These are phyloP conservation scores for Deinandra increscens DNA, from an alignment of 129 eudicot genomes.

Conservation along the genomic window DNA sequence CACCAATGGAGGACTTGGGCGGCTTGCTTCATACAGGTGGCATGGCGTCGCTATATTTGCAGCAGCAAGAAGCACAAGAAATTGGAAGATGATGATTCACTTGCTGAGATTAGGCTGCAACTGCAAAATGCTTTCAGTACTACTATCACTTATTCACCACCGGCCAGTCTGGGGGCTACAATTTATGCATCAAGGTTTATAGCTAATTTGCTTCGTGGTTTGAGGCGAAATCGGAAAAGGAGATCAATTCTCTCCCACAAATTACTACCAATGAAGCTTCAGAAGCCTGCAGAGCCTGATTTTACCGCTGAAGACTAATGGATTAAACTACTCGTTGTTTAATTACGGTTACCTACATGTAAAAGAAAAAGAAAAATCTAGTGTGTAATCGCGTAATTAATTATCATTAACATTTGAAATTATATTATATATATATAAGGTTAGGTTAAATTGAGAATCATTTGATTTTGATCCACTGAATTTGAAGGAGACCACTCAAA, in stretches of 20 bases:
- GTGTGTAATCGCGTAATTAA: too few relatives aligned
- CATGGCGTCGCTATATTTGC: conserved; percentile 87
- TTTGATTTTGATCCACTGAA: too few relatives aligned
- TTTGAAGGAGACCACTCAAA: too few relatives aligned
- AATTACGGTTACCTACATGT: too few relatives aligned
- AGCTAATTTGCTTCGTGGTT: conserved; percentile 68
- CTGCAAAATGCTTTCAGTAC: conserved; percentile 71
- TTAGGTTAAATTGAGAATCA: too few relatives aligned
- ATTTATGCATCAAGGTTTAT: conserved; percentile 90
- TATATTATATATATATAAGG: too few relatives aligned
- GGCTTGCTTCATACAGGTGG: conserved; percentile 94
- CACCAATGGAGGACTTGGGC: conserved; percentile 99
- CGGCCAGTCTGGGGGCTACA: conserved; percentile 83
- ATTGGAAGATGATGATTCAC: conserved; percentile 68
- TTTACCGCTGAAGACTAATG: too few relatives aligned
- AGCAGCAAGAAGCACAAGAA: too few relatives aligned
- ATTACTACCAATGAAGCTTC: conserved; percentile 70
- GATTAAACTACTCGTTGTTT: too few relatives aligned
- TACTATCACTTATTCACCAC: conserved; percentile 58
- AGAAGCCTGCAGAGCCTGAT: conserved; percentile 96
- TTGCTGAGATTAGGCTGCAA: conserved; percentile 62
- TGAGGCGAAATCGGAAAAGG: conserved; percentile 64
- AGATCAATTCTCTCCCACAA: conserved; percentile 69
- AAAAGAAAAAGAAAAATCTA: too few relatives aligned
- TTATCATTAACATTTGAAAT: too few relatives aligned